These are phyloP conservation scores for Leucocoprinus birnbaumii DNA, from an alignment of 768 basidiomycete genomes.

Conservation along the genomic window DNA sequence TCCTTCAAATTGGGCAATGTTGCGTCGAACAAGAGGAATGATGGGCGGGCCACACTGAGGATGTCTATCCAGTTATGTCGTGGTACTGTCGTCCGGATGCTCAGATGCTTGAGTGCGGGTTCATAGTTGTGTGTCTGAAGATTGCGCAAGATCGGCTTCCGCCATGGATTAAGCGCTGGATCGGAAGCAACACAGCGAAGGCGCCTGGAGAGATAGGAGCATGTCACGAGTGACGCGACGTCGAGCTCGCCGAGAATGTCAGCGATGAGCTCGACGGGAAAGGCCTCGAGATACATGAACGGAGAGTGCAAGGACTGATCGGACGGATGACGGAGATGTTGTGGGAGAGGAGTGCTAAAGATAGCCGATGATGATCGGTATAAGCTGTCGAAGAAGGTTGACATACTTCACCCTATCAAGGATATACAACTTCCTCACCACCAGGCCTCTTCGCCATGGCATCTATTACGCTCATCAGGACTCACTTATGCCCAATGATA, in stretches of 20 bases:
- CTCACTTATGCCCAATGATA: neutral
- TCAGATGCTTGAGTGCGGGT: conserved; percentile 50
- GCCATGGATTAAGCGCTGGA: conserved; percentile 71
- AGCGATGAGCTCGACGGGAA: conserved; percentile 78
- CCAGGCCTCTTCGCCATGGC: conserved; percentile 5
- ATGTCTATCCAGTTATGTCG: conserved; percentile 82
- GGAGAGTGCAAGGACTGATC: too few species aligned
- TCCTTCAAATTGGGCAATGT: conserved; percentile 67
- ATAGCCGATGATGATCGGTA: conserved; percentile 6
- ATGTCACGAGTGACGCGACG: conserved; percentile 52
- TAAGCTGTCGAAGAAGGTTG: neutral
- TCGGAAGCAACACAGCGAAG: conserved; percentile 60
- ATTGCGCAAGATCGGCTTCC: conserved; percentile 61
- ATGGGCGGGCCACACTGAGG: conserved; percentile 54
- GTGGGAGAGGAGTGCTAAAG: conserved; percentile 1
- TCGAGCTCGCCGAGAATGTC: conserved; percentile 71
- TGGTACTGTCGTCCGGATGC: conserved; percentile 62
- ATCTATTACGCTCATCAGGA: conserved; percentile 12
- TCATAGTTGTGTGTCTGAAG: conserved; percentile 49
- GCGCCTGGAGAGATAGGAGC: conserved; percentile 60
- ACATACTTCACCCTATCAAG: neutral
- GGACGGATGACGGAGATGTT: neutral
- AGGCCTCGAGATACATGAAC: conserved; percentile 38
- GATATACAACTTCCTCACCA: neutral
- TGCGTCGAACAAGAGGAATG: conserved; percentile 64